These are phyloP conservation scores for Fusarium austroafricanum DNA, from an alignment of 2,329 filamentous ascomycete genomes.

Conservation along the genomic window DNA sequence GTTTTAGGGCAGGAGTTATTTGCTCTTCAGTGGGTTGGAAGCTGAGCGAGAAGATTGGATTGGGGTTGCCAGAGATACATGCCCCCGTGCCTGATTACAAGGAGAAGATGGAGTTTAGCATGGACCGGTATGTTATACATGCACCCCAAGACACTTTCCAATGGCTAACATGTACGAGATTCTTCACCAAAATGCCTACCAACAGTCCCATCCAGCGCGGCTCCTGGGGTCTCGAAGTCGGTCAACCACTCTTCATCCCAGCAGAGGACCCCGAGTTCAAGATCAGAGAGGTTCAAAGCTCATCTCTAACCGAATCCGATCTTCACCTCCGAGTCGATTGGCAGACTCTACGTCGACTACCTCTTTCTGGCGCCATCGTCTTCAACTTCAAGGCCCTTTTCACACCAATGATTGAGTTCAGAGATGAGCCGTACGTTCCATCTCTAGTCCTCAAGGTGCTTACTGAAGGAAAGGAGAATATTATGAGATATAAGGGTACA, in stretches of 20 bases:
- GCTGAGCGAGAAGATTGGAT: constrained; percentile 77
- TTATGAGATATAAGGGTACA: constrained; percentile 85
- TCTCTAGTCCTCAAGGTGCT: constrained; percentile 75
- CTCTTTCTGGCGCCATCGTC: constrained; percentile 78
- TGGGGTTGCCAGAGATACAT: constrained; percentile 78
- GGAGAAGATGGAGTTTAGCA: constrained; percentile 87
- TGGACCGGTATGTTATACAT: constrained; percentile 73
- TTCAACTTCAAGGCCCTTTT: constrained; percentile 94
- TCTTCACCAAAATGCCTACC: constrained; percentile 81
- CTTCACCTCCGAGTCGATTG: constrained; percentile 83
- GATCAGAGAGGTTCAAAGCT: constrained; percentile 68
- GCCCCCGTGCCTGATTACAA: constrained; percentile 82
- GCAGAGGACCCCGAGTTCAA: constrained; percentile 73
- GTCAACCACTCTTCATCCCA: constrained; percentile 79
- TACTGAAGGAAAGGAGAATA: constrained; percentile 66
- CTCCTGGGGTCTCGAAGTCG: constrained; percentile 85
- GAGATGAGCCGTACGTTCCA: constrained; percentile 79
- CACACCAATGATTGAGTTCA: constrained; percentile 76
- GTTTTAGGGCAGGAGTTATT: constrained; percentile 79
- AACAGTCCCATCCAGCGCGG: constrained; percentile 83
- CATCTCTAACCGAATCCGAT: constrained; percentile 66
- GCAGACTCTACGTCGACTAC: constrained; percentile 85
- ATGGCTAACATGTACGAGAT: too few relatives aligned
- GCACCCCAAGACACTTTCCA: rapidly evolving
- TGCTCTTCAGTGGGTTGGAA: constrained; percentile 88